Evolutionary conservation across 768 basidiomycete genomes (phyloP), one percentile per base, ranked within the genome.

Genomic region (Boletus eberwhitei): DNA sequence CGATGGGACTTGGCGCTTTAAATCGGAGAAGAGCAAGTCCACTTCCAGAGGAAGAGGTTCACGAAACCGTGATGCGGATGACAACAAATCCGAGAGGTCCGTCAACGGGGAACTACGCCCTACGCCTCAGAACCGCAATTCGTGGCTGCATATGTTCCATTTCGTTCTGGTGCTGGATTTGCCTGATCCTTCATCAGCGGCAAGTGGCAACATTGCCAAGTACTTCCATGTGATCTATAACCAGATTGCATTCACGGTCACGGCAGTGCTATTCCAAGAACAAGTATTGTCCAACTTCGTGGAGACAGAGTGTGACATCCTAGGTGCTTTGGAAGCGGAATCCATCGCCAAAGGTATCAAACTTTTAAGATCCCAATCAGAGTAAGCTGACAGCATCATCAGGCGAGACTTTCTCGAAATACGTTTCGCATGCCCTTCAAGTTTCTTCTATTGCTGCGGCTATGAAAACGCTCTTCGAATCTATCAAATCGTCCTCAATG

Each of bases 191-290:
- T 90, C 90, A 9, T 92, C 88, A 13, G 88, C 87, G 8, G 83
- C 86, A 21, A 86, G 85, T 5, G 87, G 87, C 13, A 90, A 88
- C 63, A 74, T 92, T 31, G 74, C 81, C 46, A 86, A 84, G 66
- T 90, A 93, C 65, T 85, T 92, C 61, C 91, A 96, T 65, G 83
- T 86, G 43, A 82, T 97, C 37, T 97, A 97, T 64, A 83, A 91
- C 57, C 93, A 94, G 65, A 80, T 96, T 52, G 88, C 86, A 0
- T 95, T 95, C 73, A 87, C 90, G 3, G 77, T 93, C 58, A 93
- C 95, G 2, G 97, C 96, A 7, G 93, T 95, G 9, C 77, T 98
- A 41, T 95, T 88, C 61, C 90, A 93, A 66, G 88, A 97, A 65
- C 96, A 99, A 71, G 87, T 92, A 5, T 71, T 87, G 48, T 84